phyloP scores from a whole-genome alignment of 306 rosid genomes.

The Gastrolobium bilobum region DNA sequence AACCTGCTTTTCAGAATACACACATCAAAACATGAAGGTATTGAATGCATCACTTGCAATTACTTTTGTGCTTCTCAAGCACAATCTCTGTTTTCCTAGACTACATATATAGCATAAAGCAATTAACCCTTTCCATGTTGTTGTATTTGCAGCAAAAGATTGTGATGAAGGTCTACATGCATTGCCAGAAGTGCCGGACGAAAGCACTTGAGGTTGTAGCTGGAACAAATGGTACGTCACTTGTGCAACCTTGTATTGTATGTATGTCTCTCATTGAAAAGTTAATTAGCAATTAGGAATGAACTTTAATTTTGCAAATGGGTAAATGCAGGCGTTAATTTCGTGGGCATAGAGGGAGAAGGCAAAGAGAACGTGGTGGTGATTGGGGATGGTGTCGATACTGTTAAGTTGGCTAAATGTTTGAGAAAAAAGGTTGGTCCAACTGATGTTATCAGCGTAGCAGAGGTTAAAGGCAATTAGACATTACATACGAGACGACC shows the following conservation, averaged over 20 bases:
- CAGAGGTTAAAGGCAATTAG: neutral
- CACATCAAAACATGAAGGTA: constrained; percentile 50
- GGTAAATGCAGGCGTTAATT: constrained; percentile 59
- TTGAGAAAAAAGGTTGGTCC: constrained; percentile 61
- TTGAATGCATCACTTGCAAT: neutral
- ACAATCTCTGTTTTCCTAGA: neutral
- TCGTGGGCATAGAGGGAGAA: constrained; percentile 59
- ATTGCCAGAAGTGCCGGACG: constrained; percentile 53
- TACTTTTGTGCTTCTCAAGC: neutral
- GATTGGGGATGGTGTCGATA: constrained; percentile 59
- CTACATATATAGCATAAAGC: neutral
- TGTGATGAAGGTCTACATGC: constrained; percentile 64
- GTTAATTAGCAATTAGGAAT: neutral
- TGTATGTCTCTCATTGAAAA: neutral
- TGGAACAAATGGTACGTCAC: constrained; percentile 42
- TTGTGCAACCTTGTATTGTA: neutral
- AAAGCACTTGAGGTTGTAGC: constrained; percentile 56
- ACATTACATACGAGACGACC: neutral
- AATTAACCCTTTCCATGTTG: neutral
- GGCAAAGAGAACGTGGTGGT: constrained; percentile 55
- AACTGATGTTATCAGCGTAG: constrained; percentile 48
- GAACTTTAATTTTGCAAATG: neutral
- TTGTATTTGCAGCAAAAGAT: constrained; percentile 61
- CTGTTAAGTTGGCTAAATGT: constrained; percentile 39
- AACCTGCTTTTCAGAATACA: neutral